Conservation (phyloP, 1,139 yeast genomes). For the Hyphopichia burtonii region DNA sequence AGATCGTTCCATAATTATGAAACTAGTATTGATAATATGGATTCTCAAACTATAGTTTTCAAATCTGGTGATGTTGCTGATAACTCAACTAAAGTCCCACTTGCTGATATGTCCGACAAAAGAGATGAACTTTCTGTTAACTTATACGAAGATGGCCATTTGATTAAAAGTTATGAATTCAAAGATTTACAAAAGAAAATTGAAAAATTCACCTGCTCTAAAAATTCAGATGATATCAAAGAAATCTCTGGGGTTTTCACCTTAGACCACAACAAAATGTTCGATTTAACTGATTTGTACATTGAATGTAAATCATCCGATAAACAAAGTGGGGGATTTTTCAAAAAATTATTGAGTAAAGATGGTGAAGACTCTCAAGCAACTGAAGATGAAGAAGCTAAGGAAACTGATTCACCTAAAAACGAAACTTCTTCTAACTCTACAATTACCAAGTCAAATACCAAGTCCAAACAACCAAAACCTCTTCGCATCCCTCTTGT, state of each 20-base stretch:
- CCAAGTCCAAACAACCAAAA: conserved; percentile 10
- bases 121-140: conserved; percentile 37
- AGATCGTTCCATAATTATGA: conserved; percentile 47
- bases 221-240: conserved; percentile 20
- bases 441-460: conserved; percentile 14
- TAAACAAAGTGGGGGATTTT: conserved; percentile 21
- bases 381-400: conserved; percentile 8
- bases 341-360: conserved; percentile 26
- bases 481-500: conserved; percentile 21
- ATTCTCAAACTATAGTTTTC: conserved; percentile 37
- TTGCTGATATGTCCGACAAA: conserved; percentile 25
- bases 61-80: conserved; percentile 39
- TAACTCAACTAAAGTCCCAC: conserved; percentile 24
- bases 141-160: conserved; percentile 53
- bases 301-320: conserved; percentile 34
- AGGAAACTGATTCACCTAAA: conserved; percentile 9
- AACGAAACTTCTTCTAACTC: conserved; percentile 6
- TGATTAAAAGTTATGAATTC: conserved; percentile 39
- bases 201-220: conserved; percentile 44
- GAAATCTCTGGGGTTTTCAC: conserved; percentile 42
- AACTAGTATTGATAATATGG: conserved; percentile 31
- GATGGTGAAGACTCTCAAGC: conserved; percentile 15
- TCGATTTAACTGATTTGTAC: conserved; percentile 40
- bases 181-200: conserved; percentile 34
- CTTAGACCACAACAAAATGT: conserved; percentile 50